These are phyloP conservation scores for Trichoderma semiorbis DNA, from an alignment of 2,329 filamentous ascomycete species.

Conservation along the genomic window DNA sequence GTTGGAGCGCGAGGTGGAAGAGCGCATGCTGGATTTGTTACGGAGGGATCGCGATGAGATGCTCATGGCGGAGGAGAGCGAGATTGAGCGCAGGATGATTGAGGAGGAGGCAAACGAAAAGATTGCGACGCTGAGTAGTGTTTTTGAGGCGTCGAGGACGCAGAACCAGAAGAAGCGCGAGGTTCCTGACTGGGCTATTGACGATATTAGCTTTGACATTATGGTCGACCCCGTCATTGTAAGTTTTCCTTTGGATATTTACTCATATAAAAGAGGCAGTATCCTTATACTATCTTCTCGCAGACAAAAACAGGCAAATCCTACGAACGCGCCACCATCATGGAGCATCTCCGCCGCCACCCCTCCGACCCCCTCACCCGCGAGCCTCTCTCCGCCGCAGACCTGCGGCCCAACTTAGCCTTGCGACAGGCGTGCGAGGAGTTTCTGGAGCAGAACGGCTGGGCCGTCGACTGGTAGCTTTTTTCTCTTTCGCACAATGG, in stretches of 20 bases:
- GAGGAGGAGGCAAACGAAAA: constrained; percentile 46
- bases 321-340: constrained; percentile 81
- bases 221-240: constrained; percentile 68
- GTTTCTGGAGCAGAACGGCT: constrained; percentile 82
- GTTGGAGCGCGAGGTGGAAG: constrained; percentile 56
- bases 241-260: constrained; percentile 26
- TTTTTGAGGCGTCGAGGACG: constrained; percentile 52
- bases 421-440: constrained; percentile 80
- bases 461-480: constrained; percentile 84
- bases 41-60: constrained; percentile 44
- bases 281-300: neutral
- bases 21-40: constrained; percentile 54
- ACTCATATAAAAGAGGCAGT: neutral
- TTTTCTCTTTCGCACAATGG: neutral
- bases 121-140: constrained; percentile 40
- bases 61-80: constrained; percentile 37
- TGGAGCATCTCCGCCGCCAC: constrained; percentile 76
- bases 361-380: constrained; percentile 80
- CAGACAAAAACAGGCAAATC: constrained; percentile 81
- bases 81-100: constrained; percentile 48
- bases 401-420: constrained; percentile 77
- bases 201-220: constrained; percentile 71
- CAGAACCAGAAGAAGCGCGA: constrained; percentile 48
- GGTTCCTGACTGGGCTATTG: constrained; percentile 73
- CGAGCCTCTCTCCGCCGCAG: constrained; percentile 63